phyloP scores from a whole-genome alignment of 345 rosid species.

The Noccaea bulbosa region DNA sequence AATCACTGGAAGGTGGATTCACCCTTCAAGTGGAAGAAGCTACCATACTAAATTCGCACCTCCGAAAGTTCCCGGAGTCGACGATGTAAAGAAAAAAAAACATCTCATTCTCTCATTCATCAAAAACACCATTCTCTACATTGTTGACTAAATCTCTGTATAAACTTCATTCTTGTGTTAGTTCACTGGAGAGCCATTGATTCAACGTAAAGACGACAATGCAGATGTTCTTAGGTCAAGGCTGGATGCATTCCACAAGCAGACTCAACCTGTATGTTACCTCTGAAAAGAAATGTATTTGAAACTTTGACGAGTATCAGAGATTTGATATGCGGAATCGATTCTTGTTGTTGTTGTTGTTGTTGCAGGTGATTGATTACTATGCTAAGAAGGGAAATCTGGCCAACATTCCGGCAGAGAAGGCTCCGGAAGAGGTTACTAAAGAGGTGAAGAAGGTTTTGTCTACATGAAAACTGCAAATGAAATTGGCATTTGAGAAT shows the following conservation, averaged over 20 bases:
- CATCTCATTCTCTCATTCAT: constrained; percentile 10
- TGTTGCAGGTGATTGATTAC: constrained; percentile 74
- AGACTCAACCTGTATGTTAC: constrained; percentile 74
- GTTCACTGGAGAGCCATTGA: constrained; percentile 90
- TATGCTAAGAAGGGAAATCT: constrained; percentile 71
- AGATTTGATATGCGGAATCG: background rate
- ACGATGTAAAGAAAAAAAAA: constrained; percentile 69
- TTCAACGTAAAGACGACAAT: constrained; percentile 93
- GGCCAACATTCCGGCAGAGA: constrained; percentile 81
- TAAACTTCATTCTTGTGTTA: constrained; percentile 37
- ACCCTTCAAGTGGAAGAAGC: constrained; percentile 93
- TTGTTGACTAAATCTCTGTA: background rate
- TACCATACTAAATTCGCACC: constrained; percentile 90
- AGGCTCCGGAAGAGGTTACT: constrained; percentile 75
- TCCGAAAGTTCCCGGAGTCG: constrained; percentile 75
- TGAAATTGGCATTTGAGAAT: background rate
- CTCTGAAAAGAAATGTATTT: background rate
- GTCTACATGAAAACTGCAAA: constrained; percentile 42
- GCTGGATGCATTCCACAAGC: constrained; percentile 88
- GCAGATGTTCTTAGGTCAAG: constrained; percentile 88
- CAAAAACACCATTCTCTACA: too few species aligned
- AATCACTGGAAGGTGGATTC: constrained; percentile 97
- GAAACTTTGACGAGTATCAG: background rate
- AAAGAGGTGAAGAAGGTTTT: constrained; percentile 75
- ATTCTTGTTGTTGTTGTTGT: background rate